A percentile compares a stretch with the other conserved stretches of the same genome.
phyloP scores from a whole-genome alignment of 805 yeast species.

The Ogataea haglerorum region DNA sequence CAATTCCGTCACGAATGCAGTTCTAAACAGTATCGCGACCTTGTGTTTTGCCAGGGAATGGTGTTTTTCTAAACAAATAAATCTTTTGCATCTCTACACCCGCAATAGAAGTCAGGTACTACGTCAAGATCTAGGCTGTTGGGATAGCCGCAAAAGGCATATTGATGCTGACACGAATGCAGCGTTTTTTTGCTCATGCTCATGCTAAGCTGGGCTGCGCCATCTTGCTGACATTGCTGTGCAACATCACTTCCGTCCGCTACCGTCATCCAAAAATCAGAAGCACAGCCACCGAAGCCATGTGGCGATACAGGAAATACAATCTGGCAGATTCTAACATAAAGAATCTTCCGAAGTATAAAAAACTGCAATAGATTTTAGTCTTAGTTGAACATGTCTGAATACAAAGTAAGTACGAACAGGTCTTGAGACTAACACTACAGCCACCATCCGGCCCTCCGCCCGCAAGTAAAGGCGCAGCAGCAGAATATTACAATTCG shows the following conservation, averaged over 20 bases:
- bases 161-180: too few relatives aligned
- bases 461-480: slow-evolving; percentile 10
- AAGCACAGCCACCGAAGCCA: background rate
- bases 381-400: slow-evolving; percentile 1
- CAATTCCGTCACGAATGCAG: background rate
- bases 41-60: slow-evolving; percentile 6
- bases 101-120: background rate
- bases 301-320: background rate
- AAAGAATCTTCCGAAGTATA: background rate
- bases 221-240: too few relatives aligned
- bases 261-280: too few relatives aligned
- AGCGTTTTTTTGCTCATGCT: too few relatives aligned
- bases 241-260: too few relatives aligned
- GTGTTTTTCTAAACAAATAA: slow-evolving; percentile 8
- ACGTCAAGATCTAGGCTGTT: background rate
- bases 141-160: background rate
- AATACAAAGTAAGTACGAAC: slow-evolving; percentile 10
- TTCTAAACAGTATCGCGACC: background rate
- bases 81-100: slow-evolving; percentile 7
- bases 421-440: background rate
- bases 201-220: too few relatives aligned
- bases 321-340: background rate
- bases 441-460: slow-evolving; percentile 12
- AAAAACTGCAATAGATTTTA: background rate
- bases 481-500: slow-evolving; percentile 14